Evolutionary conservation across 305 asterid species (phyloP).

Genomic region (Rubia tinctorum): DNA sequence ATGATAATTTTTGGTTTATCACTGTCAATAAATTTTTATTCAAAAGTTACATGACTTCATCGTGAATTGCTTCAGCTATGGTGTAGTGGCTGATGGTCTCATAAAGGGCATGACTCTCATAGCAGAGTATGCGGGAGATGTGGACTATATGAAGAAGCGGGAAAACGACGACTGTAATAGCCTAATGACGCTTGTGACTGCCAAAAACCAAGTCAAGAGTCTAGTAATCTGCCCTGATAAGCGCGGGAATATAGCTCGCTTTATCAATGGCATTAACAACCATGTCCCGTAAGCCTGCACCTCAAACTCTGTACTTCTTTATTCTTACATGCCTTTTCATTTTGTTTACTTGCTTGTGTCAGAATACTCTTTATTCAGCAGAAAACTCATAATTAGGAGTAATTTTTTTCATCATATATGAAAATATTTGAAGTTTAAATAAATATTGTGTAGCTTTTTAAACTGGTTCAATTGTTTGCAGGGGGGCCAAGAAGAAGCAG

Average conservation of each 20-base stretch:
- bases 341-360: not conserved
- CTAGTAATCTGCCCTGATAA: conserved; percentile 89
- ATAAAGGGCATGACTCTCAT: conserved; percentile 85
- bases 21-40: conserved; percentile 4
- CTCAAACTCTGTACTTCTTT: conserved; percentile 13
- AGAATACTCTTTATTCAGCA: not conserved
- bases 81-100: conserved; percentile 78
- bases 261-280: conserved; percentile 91
- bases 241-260: conserved; percentile 79
- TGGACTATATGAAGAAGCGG: conserved; percentile 65
- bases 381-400: no score
- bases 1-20: conserved; percentile 5
- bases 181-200: conserved; percentile 82
- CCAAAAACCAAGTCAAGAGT: conserved; percentile 56
- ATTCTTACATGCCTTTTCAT: conserved; percentile 19
- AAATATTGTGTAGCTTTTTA: conserved; percentile 17
- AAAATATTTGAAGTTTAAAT: not conserved
- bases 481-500: conserved; percentile 83
- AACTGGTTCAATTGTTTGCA: conserved; percentile 36
- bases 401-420: not conserved
- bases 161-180: conserved; percentile 83
- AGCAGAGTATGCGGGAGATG: conserved; percentile 90
- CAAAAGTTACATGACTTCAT: conserved; percentile 11
- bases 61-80: conserved; percentile 53
- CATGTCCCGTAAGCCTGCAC: conserved; percentile 54